These are phyloP conservation scores for Schizochytrium sp. DNA, from an alignment of 108 stramenopile genomes.

Conservation along the genomic window DNA sequence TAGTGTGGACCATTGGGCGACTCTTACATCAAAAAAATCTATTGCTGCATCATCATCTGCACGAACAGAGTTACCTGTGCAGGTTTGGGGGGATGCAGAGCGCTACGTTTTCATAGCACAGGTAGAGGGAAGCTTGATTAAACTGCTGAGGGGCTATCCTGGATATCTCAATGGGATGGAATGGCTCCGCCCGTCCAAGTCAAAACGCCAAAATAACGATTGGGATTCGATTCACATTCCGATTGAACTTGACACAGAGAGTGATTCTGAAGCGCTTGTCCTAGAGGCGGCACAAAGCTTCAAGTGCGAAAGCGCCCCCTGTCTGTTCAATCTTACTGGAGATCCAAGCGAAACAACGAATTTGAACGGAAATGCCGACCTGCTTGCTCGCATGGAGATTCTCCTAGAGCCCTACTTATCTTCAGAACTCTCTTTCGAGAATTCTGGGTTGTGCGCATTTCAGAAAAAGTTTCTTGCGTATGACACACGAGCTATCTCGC, in stretches of 20 bases:
- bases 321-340: conserved; percentile 19
- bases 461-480: not conserved
- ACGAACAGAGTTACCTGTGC: not conserved
- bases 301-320: not conserved
- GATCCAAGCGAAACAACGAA: conserved; percentile 49
- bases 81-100: not conserved
- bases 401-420: not conserved
- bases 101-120: not conserved
- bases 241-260: not conserved
- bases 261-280: not conserved
- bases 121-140: not conserved
- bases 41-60: not conserved
- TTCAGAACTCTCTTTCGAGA: not conserved
- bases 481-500: conserved; percentile 40
- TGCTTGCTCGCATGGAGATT: not conserved
- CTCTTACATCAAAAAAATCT: not conserved
- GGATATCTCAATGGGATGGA: conserved; percentile 34
- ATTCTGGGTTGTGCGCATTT: not conserved
- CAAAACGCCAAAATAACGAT: not conserved
- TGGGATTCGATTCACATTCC: conserved; percentile 46
- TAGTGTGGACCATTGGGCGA: not conserved
- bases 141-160: conserved; percentile 14
- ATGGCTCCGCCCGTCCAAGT: not conserved
- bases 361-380: not conserved
- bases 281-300: not conserved